Evolutionary conservation across 139 green algal species (phyloP), one percentile per base, ranked within the genome.

Genomic region (Tetradesmus lagerheimii): DNA sequence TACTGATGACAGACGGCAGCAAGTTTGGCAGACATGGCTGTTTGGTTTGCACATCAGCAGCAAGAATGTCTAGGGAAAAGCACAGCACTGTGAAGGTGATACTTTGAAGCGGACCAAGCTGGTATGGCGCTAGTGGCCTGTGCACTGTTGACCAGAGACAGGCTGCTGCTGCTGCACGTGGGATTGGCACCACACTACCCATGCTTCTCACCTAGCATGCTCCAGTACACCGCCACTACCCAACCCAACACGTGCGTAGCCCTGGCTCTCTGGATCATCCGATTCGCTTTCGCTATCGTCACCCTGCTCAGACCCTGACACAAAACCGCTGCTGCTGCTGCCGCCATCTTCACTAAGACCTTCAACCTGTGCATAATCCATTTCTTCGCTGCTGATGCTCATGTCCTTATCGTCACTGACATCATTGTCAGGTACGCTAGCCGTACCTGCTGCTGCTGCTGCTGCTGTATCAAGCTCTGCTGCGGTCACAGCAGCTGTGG

Each of bases 141-240:
- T n/a, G n/a, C n/a, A n/a, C n/a, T n/a, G n/a, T n/a, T n/a, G n/a
- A n/a, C n/a, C n/a, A n/a, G n/a, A 1, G 34, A 71, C 12, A 23
- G 1, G 0, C 11, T 45, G n/a, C 47, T 75, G 47, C 47, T 67
- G 83, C 39, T 71, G 45, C 23, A n/a, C n/a, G n/a, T n/a, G n/a
- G n/a, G n/a, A n/a, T n/a, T n/a, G n/a, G n/a, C n/a, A n/a, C n/a
- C n/a, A n/a, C n/a, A n/a, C n/a, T n/a, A n/a, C n/a, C n/a, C n/a
- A n/a, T 39, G 35, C 31, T 74, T 57, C 83, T 43, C 74, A 89
- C 85, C 45, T 62, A 47, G 85, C 85, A 31, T 89, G 85, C 20
- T 84, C 45, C 85, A 89, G 9, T 16, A 89, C 85, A 20, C 81
- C 11, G 27, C 85, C 35, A 2, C 41, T 31, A 25, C 85, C 71